Evolutionary conservation across 23 red algal species (phyloP), one percentile per base, ranked within the genome.

Genomic region (Agarophyton chilense): DNA sequence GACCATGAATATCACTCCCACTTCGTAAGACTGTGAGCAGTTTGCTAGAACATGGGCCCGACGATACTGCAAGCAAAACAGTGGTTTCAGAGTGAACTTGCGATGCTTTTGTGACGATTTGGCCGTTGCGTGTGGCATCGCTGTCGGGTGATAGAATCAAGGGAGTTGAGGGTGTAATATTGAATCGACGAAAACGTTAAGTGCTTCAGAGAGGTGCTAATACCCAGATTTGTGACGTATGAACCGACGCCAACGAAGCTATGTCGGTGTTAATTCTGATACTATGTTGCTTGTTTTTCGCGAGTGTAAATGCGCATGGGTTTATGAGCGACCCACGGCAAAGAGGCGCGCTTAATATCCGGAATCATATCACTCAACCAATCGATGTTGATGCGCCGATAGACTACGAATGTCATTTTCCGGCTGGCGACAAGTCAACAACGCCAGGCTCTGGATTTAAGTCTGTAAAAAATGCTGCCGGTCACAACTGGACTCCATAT

Each of bases 401-500:
- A 14, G 88, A 91, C 60, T 44, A 64, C 36, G 68, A 79, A 38
- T 54, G 54, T 36, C 77, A 81, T 75, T 91, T 91, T 49, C 88
- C 88, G 10, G 74, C 88, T 6, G 88, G 88, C 28, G 61, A 91
- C 35, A 91, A 82, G 62, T 40, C 40, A 45, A 49, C 57, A 26
- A 19, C 13, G 41, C 76, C 72, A 74, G 88, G 88, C 17, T 62
- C 88, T 63, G 88, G 88, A n/a, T 22, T 50, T 29, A 28, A 36
- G 38, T 91, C 88, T 22, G 61, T 72, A 4, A 64, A 82, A 62
- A 38, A 49, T 35, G 72, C 74, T 11, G 78, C 77, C 21, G 64
- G 44, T 12, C 8, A 74, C 36, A 28, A 51, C 46, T 91, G 88
- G 88, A 81, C 88, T 50, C 88, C 88, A 10, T 91, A 72, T 81